phyloP scores from a whole-genome alignment of 1,284 basidiomycete species.

The Coriolopsis trogii region DNA sequence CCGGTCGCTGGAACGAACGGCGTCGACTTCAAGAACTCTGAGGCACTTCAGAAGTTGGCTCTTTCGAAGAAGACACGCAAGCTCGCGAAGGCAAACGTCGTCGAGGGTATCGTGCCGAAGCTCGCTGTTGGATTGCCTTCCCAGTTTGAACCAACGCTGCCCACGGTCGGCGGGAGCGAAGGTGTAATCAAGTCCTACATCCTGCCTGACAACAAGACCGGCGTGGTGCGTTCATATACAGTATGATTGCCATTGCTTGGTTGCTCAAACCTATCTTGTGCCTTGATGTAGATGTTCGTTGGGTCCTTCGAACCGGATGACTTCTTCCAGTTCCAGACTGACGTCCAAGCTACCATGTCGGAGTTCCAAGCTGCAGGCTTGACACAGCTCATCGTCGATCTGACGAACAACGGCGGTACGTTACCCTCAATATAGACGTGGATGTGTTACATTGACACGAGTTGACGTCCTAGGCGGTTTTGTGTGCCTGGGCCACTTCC shows the following conservation, averaged over 20 bases:
- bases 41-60: not conserved
- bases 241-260: not conserved
- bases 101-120: conserved; percentile 42
- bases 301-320: conserved; percentile 57
- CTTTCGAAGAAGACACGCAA: conserved; percentile 22
- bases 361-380: conserved; percentile 53
- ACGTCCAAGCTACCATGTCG: conserved; percentile 49
- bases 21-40: conserved; percentile 44
- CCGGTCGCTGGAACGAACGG: conserved; percentile 59
- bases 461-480: conserved; percentile 48
- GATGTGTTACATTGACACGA: no score
- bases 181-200: conserved; percentile 65
- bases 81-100: conserved; percentile 44
- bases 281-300: conserved; percentile 58
- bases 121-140: conserved; percentile 50
- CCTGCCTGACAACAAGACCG: conserved; percentile 59
- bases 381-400: conserved; percentile 55
- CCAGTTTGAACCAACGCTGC: conserved; percentile 51
- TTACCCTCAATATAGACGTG: no score
- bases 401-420: conserved; percentile 63
- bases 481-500: conserved; percentile 61
- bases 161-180: conserved; percentile 47
- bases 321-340: conserved; percentile 55
- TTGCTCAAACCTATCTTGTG: not conserved
- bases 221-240: conserved; percentile 43